Percentiles rank a stretch among this genome's conserved stretches.
Evolutionary conservation across 495 filamentous ascomycete species (phyloP).

Genomic region (Trichodelitschia bisporula): DNA sequence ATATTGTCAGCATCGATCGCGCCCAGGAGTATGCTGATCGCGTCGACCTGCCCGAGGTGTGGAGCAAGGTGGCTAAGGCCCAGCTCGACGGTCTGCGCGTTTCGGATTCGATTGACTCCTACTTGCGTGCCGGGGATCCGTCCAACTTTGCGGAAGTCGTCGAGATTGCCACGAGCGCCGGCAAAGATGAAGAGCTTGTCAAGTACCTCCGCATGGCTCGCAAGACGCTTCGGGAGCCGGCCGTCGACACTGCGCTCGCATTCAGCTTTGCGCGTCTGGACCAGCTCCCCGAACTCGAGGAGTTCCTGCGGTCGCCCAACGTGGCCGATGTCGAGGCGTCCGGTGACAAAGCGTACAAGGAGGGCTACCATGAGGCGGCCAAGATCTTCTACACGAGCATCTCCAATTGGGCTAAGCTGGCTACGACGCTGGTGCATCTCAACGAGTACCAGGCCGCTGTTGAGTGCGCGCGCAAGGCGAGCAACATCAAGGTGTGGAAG

Average conservation of each 20-base stretch:
- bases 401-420: slow-evolving; percentile 98
- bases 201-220: slow-evolving; percentile 94
- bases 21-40: slow-evolving; percentile 93
- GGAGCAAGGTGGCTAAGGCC: slow-evolving; percentile 96
- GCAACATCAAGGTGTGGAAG: slow-evolving; percentile 99
- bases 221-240: slow-evolving; percentile 82
- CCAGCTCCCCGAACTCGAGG: slow-evolving; percentile 80
- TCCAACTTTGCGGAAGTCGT: slow-evolving; percentile 91
- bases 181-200: slow-evolving; percentile 94
- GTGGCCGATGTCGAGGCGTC: slow-evolving; percentile 88
- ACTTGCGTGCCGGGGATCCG: slow-evolving; percentile 83
- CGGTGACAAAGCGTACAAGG: slow-evolving; percentile 91
- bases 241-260: slow-evolving; percentile 79
- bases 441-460: slow-evolving; percentile 96
- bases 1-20: slow-evolving; percentile 95
- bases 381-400: slow-evolving; percentile 99
- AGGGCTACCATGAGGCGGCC: slow-evolving; percentile 83
- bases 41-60: slow-evolving; percentile 89
- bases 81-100: slow-evolving; percentile 92
- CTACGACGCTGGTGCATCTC: slow-evolving; percentile 86
- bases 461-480: slow-evolving; percentile 95
- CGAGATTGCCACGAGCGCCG: slow-evolving; percentile 82
- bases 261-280: slow-evolving; percentile 84
- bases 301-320: slow-evolving; percentile 85
- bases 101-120: slow-evolving; percentile 82